phyloP scores from a whole-genome alignment of 108 stramenopile species.

The Cyclotella cryptica region DNA sequence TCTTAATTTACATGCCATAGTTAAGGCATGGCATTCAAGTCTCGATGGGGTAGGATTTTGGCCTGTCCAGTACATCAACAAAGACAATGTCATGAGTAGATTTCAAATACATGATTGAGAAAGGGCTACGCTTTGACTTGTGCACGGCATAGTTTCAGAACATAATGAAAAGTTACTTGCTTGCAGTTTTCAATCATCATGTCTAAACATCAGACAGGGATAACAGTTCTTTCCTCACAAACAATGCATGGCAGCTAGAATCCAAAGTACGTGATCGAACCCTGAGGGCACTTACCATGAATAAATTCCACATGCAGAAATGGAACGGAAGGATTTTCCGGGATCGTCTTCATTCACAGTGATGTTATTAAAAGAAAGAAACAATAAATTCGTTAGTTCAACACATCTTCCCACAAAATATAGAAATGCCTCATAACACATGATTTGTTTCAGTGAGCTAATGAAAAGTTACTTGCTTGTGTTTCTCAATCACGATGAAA shows the following conservation, averaged over 20 bases:
- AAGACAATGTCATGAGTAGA: too few relatives aligned
- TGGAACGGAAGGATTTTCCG: not conserved
- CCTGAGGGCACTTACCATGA: too few relatives aligned
- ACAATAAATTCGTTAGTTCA: not conserved
- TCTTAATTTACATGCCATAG: too few relatives aligned
- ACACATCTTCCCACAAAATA: not conserved
- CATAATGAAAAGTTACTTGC: conserved; percentile 44
- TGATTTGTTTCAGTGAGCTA: conserved; percentile 15
- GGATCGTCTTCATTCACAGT: not conserved
- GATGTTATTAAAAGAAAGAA: not conserved
- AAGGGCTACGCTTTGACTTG: too few relatives aligned
- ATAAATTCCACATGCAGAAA: too few relatives aligned
- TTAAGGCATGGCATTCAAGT: too few relatives aligned
- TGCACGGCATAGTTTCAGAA: conserved; percentile 17
- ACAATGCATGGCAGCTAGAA: conserved; percentile 14
- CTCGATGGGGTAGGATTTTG: too few relatives aligned
- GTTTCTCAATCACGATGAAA: conserved; percentile 23
- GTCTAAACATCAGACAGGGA: conserved; percentile 42
- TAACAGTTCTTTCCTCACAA: conserved; percentile 42
- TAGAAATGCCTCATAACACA: not conserved
- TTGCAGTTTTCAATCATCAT: conserved; percentile 37
- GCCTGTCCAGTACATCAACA: too few relatives aligned
- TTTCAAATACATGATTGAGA: too few relatives aligned
- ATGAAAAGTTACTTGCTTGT: conserved; percentile 44
- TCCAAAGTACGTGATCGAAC: too few relatives aligned